phyloP scores from a whole-genome alignment of 2,329 filamentous ascomycete species.

The Penicillium sp. region DNA sequence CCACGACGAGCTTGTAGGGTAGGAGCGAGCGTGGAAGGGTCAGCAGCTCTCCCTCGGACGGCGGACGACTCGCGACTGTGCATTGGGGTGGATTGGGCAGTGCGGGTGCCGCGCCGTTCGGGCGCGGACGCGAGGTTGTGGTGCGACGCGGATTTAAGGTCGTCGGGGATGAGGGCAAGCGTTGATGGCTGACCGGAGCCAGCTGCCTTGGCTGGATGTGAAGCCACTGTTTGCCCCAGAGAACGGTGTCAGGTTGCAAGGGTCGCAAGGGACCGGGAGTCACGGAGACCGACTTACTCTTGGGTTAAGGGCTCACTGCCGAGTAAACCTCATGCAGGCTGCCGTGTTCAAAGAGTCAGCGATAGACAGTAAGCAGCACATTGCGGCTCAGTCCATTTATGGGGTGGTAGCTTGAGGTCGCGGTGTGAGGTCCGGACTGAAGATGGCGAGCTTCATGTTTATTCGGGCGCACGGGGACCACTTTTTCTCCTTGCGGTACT shows the following conservation, averaged over 20 bases:
- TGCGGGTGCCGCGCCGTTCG: slow-evolving; percentile 39
- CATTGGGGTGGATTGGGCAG: slow-evolving; percentile 37
- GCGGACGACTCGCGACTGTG: slow-evolving; percentile 47
- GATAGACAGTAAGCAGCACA: slow-evolving; percentile 9
- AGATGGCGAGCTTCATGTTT: slow-evolving; percentile 15
- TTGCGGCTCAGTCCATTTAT: slow-evolving; percentile 16
- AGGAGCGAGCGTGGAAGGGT: slow-evolving; percentile 35
- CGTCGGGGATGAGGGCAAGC: slow-evolving; percentile 44
- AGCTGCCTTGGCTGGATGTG: slow-evolving; percentile 39
- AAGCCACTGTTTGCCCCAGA: slow-evolving; percentile 30
- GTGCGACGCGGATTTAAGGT: slow-evolving; percentile 37
- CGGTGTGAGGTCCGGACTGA: background rate
- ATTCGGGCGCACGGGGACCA: slow-evolving; percentile 17
- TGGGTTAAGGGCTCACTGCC: slow-evolving; percentile 19
- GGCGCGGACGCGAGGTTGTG: slow-evolving; percentile 38
- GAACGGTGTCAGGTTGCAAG: background rate
- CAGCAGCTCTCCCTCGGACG: slow-evolving; percentile 42
- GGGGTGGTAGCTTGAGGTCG: background rate
- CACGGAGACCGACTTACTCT: slow-evolving; percentile 13
- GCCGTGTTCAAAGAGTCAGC: slow-evolving; percentile 15
- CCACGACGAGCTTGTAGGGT: slow-evolving; percentile 39
- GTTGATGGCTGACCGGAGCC: slow-evolving; percentile 38
- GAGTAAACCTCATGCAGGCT: slow-evolving; percentile 15
- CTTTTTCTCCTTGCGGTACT: slow-evolving; percentile 8
- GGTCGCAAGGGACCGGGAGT: slow-evolving; percentile 9